Percentiles rank a stretch among this genome's conserved stretches.
These are phyloP conservation scores for Diplogelasinospora grovesii DNA, from an alignment of 495 filamentous ascomycete species.

Conservation along the genomic window DNA sequence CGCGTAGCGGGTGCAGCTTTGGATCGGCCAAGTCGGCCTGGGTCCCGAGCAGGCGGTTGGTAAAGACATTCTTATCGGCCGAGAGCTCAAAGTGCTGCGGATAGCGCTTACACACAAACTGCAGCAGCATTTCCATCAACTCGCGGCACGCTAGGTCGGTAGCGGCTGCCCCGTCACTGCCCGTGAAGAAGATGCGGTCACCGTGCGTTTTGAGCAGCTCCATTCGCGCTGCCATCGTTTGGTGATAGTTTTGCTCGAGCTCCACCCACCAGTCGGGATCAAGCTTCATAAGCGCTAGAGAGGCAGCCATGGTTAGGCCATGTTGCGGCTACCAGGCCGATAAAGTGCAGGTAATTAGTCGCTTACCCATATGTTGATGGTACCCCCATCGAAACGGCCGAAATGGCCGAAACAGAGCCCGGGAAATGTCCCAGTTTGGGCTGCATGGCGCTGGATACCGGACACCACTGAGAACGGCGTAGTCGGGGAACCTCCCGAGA, in stretches of 20 bases:
- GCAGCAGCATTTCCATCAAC: constrained; percentile 81
- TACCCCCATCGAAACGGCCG: constrained; percentile 84
- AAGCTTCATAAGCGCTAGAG: constrained; percentile 76
- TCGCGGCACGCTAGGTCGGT: constrained; percentile 80
- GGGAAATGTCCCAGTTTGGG: constrained; percentile 55
- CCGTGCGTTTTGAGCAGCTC: constrained; percentile 61
- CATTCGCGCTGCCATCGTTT: constrained; percentile 65
- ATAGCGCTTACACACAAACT: constrained; percentile 74
- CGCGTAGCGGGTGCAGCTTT: constrained; percentile 60
- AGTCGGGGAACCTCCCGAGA: constrained; percentile 79
- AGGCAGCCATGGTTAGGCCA: background rate
- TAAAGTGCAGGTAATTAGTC: too few relatives aligned
- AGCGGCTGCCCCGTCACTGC: too few relatives aligned
- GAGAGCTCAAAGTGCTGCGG: constrained; percentile 69
- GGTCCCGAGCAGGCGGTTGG: constrained; percentile 64
- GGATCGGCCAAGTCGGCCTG: constrained; percentile 55
- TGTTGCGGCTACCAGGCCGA: too few relatives aligned
- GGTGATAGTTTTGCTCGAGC: constrained; percentile 68
- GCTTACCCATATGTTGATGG: constrained; percentile 90
- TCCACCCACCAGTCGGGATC: constrained; percentile 91
- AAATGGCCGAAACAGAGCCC: constrained; percentile 62
- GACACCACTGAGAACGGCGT: constrained; percentile 70
- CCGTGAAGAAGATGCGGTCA: constrained; percentile 54
- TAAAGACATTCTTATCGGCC: constrained; percentile 51
- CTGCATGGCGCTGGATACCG: constrained; percentile 61